These are phyloP conservation scores for Kwoniella bestiolae DNA, from an alignment of 768 basidiomycete species.

Conservation along the genomic window DNA sequence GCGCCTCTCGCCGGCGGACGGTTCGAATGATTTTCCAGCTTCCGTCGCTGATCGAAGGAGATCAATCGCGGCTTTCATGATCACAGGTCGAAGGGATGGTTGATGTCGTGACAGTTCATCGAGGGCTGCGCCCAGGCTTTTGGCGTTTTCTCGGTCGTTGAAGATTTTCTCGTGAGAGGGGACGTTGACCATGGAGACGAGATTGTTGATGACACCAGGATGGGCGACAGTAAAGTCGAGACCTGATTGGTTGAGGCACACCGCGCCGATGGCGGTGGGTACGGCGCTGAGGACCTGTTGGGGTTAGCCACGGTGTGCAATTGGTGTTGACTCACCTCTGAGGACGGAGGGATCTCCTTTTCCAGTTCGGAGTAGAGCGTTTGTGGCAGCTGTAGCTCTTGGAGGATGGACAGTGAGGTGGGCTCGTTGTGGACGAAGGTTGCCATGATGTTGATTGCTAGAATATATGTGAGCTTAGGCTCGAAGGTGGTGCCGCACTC, in stretches of 20 bases:
- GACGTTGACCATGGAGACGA: conserved; percentile 80
- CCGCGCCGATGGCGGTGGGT: conserved; percentile 91
- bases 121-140: conserved; percentile 81
- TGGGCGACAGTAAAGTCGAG: conserved; percentile 77
- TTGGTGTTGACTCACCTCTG: conserved; percentile 67
- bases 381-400: conserved; percentile 87
- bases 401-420: conserved; percentile 86
- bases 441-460: conserved; percentile 92
- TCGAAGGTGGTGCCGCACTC: conserved; percentile 44
- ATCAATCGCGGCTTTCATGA: conserved; percentile 61
- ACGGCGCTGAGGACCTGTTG: conserved; percentile 84
- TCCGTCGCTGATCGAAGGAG: conserved; percentile 76
- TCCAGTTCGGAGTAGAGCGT: conserved; percentile 86
- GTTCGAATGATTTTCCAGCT: conserved; percentile 60
- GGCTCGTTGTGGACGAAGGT: conserved; percentile 99
- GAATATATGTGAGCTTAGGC: conserved; percentile 21
- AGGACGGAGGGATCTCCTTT: conserved; percentile 78
- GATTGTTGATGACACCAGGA: conserved; percentile 78
- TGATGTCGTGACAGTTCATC: conserved; percentile 98
- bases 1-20: background rate
- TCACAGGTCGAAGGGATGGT: conserved; percentile 76
- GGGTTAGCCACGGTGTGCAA: conserved; percentile 9
- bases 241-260: conserved; percentile 90
- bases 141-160: conserved; percentile 90
- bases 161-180: conserved; percentile 73